Conservation (phyloP, 441 rosid species). For the Euphorbia celastroides region DNA sequence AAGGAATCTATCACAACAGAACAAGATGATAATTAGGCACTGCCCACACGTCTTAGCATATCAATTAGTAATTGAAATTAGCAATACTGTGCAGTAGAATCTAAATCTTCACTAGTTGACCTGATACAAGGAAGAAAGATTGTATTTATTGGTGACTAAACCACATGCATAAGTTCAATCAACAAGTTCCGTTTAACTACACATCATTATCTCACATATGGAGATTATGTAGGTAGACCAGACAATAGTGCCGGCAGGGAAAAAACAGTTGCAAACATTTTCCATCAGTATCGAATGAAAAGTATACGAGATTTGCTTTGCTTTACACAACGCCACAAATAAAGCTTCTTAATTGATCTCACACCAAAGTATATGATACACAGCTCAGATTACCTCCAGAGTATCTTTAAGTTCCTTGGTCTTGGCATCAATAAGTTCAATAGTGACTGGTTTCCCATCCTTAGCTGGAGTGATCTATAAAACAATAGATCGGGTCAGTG, state of each 20-base stretch:
- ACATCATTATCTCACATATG: background rate
- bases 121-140: background rate
- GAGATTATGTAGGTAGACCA: background rate
- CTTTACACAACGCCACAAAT: background rate
- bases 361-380: background rate
- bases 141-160: background rate
- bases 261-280: background rate
- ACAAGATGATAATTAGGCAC: background rate
- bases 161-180: background rate
- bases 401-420: constrained; percentile 84
- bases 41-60: background rate
- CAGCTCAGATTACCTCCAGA: constrained; percentile 60
- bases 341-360: background rate
- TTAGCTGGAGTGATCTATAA: constrained; percentile 85
- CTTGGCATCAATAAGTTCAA: constrained; percentile 97
- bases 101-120: background rate
- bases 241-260: background rate
- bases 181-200: background rate
- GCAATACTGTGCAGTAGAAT: background rate
- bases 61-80: background rate
- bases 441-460: constrained; percentile 88
- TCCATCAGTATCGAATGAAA: background rate
- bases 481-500: constrained; percentile 13
- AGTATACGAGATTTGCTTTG: background rate
- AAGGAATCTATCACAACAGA: background rate